These are phyloP conservation scores for Zea mays DNA, from an alignment of 176 grass and related monocot genomes.

Conservation along the genomic window Zm-B73-REFERENCE-NAM-5.0 NC_050103.1:127388001-127388500, in stretches of 20 bases:
- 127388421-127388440: not conserved
- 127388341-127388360: not conserved
- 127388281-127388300: not conserved
- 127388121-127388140: slow-evolving; percentile 26
- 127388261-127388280: not conserved
- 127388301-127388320: not conserved
- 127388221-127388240: slow-evolving; percentile 1
- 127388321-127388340: not conserved
- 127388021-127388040: too few species aligned
- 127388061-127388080: too few species aligned
- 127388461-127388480: not conserved
- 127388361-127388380: not conserved
- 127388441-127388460: not conserved
- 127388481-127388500: slow-evolving; percentile 14
- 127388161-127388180: not conserved
- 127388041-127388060: too few species aligned
- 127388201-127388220: not conserved
- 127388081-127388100: slow-evolving; percentile 50
- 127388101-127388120: slow-evolving; percentile 21
- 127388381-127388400: not conserved
- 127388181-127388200: not conserved
- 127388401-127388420: not conserved
- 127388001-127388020: too few species aligned
- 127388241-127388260: not conserved
- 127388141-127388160: slow-evolving; percentile 18